A percentile compares a stretch with the other conserved stretches of the same genome.
Evolutionary conservation across 306 rosid species (phyloP).

Genomic region (Trifolium fragiferum): DNA sequence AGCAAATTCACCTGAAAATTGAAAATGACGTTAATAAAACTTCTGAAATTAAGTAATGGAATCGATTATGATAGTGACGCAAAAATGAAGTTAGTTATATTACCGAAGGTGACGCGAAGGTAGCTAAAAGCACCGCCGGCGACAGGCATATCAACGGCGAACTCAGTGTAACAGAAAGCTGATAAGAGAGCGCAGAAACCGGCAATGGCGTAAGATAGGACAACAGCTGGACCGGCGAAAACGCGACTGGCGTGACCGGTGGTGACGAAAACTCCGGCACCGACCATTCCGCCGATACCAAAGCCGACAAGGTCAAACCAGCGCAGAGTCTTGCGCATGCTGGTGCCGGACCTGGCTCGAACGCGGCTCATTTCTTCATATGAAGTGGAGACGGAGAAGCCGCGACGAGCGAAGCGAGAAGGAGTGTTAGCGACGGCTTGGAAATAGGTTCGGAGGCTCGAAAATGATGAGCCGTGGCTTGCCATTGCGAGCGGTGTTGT

Average conservation of each 20-base stretch:
- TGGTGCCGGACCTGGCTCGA: slow-evolving; percentile 67
- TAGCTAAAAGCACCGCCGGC: slow-evolving; percentile 99
- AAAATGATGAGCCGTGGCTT: slow-evolving; percentile 62
- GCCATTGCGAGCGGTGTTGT: slow-evolving; percentile 46
- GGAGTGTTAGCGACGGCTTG: slow-evolving; percentile 70
- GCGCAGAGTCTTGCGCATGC: slow-evolving; percentile 73
- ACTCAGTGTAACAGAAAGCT: slow-evolving; percentile 96
- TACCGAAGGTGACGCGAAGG: slow-evolving; percentile 84
- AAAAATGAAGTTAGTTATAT: no score
- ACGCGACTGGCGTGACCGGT: slow-evolving; percentile 68
- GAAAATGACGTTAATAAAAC: neutral
- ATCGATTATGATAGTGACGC: neutral
- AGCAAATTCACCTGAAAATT: slow-evolving; percentile 72
- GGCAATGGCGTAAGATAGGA: slow-evolving; percentile 93
- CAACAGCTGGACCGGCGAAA: slow-evolving; percentile 75
- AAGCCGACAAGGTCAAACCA: slow-evolving; percentile 81
- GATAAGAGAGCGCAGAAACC: slow-evolving; percentile 92
- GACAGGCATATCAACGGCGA: slow-evolving; percentile 94
- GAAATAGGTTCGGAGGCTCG: slow-evolving; percentile 65
- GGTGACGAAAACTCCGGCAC: slow-evolving; percentile 91
- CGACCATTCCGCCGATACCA: slow-evolving; percentile 95
- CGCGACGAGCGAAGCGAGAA: slow-evolving; percentile 70
- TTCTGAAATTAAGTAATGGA: neutral
- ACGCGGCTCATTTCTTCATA: slow-evolving; percentile 67
- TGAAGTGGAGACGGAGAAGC: slow-evolving; percentile 72